Percentiles rank a stretch among this genome's conserved stretches.
Evolutionary conservation across 331 rosid species (phyloP).

Genomic region (Pyracantha coccinea): DNA sequence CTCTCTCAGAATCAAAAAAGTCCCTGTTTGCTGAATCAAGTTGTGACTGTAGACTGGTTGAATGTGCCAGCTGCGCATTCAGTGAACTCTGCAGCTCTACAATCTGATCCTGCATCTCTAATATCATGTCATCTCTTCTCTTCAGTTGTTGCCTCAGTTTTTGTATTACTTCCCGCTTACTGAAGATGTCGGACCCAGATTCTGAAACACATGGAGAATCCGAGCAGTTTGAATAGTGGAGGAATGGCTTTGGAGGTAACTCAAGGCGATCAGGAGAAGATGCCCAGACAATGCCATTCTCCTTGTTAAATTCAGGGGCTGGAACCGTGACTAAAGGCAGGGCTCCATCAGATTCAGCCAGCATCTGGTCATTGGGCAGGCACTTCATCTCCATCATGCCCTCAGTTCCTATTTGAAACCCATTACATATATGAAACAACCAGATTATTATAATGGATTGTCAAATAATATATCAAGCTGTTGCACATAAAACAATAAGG

Average conservation of each 20-base stretch:
- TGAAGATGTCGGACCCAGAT: constrained; percentile 88
- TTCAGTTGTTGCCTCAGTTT: constrained; percentile 89
- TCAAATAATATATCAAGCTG: not conserved
- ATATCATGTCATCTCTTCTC: constrained; percentile 91
- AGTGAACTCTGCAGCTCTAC: constrained; percentile 70
- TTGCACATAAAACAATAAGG: not conserved
- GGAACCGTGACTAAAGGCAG: constrained; percentile 86
- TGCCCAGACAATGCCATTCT: constrained; percentile 73
- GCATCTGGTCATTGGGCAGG: constrained; percentile 50
- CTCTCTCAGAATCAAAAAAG: constrained; percentile 72
- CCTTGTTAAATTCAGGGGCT: constrained; percentile 59
- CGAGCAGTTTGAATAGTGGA: constrained; percentile 81
- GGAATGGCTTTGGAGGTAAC: constrained; percentile 68
- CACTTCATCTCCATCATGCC: constrained; percentile 44
- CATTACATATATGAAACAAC: constrained; percentile 11
- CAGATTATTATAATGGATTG: not conserved
- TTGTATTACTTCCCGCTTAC: constrained; percentile 88
- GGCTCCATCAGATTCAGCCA: constrained; percentile 46
- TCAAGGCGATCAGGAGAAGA: constrained; percentile 89
- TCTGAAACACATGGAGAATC: constrained; percentile 96
- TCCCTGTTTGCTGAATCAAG: constrained; percentile 74
- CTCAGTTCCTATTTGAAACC: constrained; percentile 43
- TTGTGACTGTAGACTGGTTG: constrained; percentile 73
- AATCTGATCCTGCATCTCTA: constrained; percentile 98
- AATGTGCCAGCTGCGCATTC: constrained; percentile 55